Evolutionary conservation across 2,329 filamentous ascomycete genomes (phyloP).

Genomic region (Orbilia oligospora): DNA sequence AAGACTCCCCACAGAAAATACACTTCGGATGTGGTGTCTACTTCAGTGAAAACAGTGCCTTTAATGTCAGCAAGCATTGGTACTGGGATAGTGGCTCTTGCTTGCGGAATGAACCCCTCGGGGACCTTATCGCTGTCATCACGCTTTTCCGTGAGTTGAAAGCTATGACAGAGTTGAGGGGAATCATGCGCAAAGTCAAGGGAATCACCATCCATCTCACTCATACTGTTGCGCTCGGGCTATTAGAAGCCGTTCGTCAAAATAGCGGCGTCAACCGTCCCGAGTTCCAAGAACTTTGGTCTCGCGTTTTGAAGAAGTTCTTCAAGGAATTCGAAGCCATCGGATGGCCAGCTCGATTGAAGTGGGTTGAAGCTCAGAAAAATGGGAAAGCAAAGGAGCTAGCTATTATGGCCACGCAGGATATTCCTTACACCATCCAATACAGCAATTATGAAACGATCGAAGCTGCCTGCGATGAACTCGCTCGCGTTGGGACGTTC

Average conservation of each 20-base stretch:
- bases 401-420: slow-evolving; percentile 2
- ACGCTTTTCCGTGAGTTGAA: slow-evolving; percentile 23
- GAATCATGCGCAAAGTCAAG: slow-evolving; percentile 49
- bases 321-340: slow-evolving; percentile 26
- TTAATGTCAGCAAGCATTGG: slow-evolving; percentile 33
- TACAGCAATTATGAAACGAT: slow-evolving; percentile 17
- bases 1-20: background rate
- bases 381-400: slow-evolving; percentile 33
- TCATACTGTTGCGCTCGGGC: slow-evolving; percentile 23
- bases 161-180: slow-evolving; percentile 19
- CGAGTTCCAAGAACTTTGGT: slow-evolving; percentile 42
- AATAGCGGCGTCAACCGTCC: slow-evolving; percentile 19
- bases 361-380: slow-evolving; percentile 24
- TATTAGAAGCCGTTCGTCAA: slow-evolving; percentile 34
- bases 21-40: slow-evolving; percentile 36
- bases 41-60: slow-evolving; percentile 36
- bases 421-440: background rate
- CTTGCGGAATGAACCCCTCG: slow-evolving; percentile 42
- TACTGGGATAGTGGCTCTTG: slow-evolving; percentile 37
- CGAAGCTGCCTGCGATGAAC: slow-evolving; percentile 39
- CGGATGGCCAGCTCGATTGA: slow-evolving; percentile 37
- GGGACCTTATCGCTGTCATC: slow-evolving; percentile 37
- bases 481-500: slow-evolving; percentile 14
- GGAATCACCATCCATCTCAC: slow-evolving; percentile 38
- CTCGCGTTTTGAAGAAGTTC: background rate